Evolutionary conservation across 345 rosid genomes (phyloP).

Genomic region (Euclidium syriacum): DNA sequence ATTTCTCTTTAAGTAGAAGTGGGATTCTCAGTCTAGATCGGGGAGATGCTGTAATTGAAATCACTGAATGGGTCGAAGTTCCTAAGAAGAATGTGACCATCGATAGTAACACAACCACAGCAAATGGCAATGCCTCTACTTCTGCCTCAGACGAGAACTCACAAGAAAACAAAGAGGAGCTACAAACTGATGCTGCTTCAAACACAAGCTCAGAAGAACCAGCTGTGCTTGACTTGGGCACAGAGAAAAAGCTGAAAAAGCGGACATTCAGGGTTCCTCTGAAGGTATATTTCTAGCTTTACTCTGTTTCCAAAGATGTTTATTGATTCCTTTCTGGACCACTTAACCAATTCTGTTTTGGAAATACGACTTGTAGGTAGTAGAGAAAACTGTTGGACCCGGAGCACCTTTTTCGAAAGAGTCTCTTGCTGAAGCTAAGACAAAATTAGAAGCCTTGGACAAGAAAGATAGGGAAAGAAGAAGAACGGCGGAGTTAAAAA

Average conservation of each 20-base stretch:
- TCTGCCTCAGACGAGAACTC: constrained; percentile 39
- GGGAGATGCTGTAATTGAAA: constrained; percentile 90
- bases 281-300: constrained; percentile 45
- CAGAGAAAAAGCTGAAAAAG: constrained; percentile 78
- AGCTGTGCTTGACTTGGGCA: constrained; percentile 39
- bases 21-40: constrained; percentile 85
- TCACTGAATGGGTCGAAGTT: constrained; percentile 97
- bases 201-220: constrained; percentile 47
- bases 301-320: neutral
- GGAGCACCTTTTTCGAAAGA: constrained; percentile 68
- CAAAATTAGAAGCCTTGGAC: constrained; percentile 70
- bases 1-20: constrained; percentile 91
- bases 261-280: constrained; percentile 76
- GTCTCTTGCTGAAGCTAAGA: constrained; percentile 60
- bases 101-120: constrained; percentile 56
- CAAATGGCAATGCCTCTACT: constrained; percentile 48
- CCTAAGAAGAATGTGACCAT: constrained; percentile 66
- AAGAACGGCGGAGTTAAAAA: constrained; percentile 91
- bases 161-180: constrained; percentile 47
- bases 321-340: neutral
- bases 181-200: constrained; percentile 42
- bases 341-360: neutral
- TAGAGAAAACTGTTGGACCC: constrained; percentile 75
- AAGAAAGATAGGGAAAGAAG: constrained; percentile 85
- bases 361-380: constrained; percentile 42